phyloP scores from a whole-genome alignment of 1,284 basidiomycete genomes.

The Apiotrichum veenhuisii region DNA sequence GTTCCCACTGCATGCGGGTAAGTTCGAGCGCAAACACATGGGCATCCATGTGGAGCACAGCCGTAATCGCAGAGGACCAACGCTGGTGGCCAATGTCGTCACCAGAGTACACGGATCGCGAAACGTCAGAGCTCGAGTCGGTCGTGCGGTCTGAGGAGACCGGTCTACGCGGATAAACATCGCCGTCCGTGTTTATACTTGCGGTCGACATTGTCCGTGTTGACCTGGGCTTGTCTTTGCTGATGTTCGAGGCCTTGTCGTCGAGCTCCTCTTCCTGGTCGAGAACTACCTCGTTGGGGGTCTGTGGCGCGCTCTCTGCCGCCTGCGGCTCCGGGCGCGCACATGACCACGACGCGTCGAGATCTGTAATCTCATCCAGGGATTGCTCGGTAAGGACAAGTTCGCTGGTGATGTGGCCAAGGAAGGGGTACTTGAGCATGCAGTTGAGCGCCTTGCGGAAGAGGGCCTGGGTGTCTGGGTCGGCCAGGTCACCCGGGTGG shows the following conservation, averaged over 20 bases:
- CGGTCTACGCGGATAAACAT: background rate
- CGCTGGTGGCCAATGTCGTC: slow-evolving; percentile 12
- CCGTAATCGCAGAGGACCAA: slow-evolving; percentile 15
- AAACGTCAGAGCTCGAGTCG: slow-evolving; percentile 15
- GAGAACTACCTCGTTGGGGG: slow-evolving; percentile 4
- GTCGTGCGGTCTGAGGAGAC: background rate
- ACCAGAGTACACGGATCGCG: slow-evolving; percentile 9
- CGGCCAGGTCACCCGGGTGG: slow-evolving; percentile 46
- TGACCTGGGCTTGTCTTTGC: slow-evolving; percentile 4
- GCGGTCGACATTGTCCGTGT: slow-evolving; percentile 18
- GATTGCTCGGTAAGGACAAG: slow-evolving; percentile 33
- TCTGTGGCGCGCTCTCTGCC: background rate
- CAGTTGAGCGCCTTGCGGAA: slow-evolving; percentile 34
- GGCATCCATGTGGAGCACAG: slow-evolving; percentile 27
- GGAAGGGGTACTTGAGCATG: slow-evolving; percentile 37
- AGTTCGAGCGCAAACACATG: slow-evolving; percentile 44
- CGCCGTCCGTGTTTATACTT: slow-evolving; percentile 13
- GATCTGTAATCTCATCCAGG: slow-evolving; percentile 27
- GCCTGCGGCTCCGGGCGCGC: background rate
- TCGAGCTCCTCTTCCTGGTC: slow-evolving; percentile 25
- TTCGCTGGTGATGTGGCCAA: slow-evolving; percentile 43
- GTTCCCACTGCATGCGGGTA: slow-evolving; percentile 46
- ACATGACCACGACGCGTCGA: slow-evolving; percentile 43
- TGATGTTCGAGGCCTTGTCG: background rate
- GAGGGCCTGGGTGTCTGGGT: slow-evolving; percentile 19